Evolutionary conservation across 345 rosid species (phyloP), one percentile per base, ranked within the genome.

Genomic region (Populus tremula): DNA sequence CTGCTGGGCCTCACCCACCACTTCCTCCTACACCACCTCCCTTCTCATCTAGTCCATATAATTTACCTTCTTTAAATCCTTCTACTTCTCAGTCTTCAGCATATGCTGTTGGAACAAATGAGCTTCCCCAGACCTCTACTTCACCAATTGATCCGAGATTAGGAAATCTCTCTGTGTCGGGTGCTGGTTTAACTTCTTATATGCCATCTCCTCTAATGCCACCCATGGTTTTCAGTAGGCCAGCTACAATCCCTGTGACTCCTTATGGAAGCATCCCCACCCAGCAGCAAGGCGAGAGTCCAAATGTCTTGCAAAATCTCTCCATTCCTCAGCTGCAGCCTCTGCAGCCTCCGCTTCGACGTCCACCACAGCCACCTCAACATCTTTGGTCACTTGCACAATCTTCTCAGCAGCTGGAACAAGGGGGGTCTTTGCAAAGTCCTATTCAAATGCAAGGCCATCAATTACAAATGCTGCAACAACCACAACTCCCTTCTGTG

Each of bases 21-120:
- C 95, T 88, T 82, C 98, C 97, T 76, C 94, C 93, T 53, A 88
- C 93, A 36, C 90, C 92, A 39, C 94, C 95, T 77, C 99, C 97
- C 29, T 91, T 90, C 83, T 86, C 98, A 67, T 88, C 98, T 74
- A 87, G 88, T 84, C 87, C 95, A 49, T 94, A 88, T 80, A 88
- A 86, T 81, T 71, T 91, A 67, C 83, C 86, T 39, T 84, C 91
- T 11, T 75, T 84, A 13, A 96, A 92, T 75, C 75, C 92, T 76
- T 85, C 90, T 61, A 85, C 86, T 76, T 82, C 89, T 59, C 97
- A 88, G 76, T 84, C 91, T 76, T 83, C 91, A 59, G 81, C 64
- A 54, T 92, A 91, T 81, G 87, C 80, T 81, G 75, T 71, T 45
- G 97, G 94, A 76, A 84, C 83, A 76, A 50, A 84, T 50, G 98